Percentiles rank a stretch among this genome's conserved stretches.
These are phyloP conservation scores for Linum trigynum DNA, from an alignment of 345 rosid genomes.

Conservation along the genomic window DNA sequence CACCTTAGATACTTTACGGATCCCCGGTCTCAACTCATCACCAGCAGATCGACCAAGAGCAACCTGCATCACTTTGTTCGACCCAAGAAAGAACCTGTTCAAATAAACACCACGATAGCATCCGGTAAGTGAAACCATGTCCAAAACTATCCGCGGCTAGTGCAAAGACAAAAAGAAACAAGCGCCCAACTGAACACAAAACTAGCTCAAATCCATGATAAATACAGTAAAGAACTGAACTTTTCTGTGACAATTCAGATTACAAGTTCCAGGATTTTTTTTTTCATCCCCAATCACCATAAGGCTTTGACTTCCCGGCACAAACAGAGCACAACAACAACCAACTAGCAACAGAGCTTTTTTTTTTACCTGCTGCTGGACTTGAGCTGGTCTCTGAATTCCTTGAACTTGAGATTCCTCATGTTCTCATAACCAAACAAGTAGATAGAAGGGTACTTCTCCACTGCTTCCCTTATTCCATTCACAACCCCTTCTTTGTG, in stretches of 20 bases:
- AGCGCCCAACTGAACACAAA: no score
- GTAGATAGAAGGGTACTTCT: slow-evolving; percentile 45
- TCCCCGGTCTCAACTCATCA: slow-evolving; percentile 68
- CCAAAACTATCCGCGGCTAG: no score
- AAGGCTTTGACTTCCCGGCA: no score
- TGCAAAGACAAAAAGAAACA: no score
- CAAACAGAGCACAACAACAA: not conserved
- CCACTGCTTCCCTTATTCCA: slow-evolving; percentile 65
- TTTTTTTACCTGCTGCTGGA: slow-evolving; percentile 50
- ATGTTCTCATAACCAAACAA: slow-evolving; percentile 88
- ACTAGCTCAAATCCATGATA: no score
- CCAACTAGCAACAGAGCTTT: not conserved
- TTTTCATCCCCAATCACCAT: no score
- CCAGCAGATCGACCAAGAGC: slow-evolving; percentile 83
- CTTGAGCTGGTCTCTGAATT: slow-evolving; percentile 81
- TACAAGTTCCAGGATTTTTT: no score
- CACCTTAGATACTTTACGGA: slow-evolving; percentile 77
- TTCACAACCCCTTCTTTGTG: slow-evolving; percentile 65
- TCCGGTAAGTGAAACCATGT: not conserved
- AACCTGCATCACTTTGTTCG: slow-evolving; percentile 96
- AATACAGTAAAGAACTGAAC: no score
- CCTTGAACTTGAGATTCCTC: slow-evolving; percentile 92
- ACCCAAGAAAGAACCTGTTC: slow-evolving; percentile 80
- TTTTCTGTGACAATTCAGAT: no score
- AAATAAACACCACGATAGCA: not conserved